Percentiles rank a stretch among this genome's conserved stretches.
Evolutionary conservation across 2,329 filamentous ascomycete genomes (phyloP).

Genomic region (Ascochyta viciae-villosae): DNA sequence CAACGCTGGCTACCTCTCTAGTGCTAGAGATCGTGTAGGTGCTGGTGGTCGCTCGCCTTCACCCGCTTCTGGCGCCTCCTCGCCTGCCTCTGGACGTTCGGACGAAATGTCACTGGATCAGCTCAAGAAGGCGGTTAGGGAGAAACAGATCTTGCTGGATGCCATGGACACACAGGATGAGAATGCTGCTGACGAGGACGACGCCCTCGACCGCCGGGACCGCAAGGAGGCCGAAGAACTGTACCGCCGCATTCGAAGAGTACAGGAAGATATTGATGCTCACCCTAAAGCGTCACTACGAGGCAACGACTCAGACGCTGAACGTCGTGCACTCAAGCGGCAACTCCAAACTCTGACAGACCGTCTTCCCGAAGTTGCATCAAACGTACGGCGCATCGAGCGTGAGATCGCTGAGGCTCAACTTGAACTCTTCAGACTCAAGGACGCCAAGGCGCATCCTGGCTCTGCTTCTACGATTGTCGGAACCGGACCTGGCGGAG

Average conservation of each 20-base stretch:
- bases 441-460: constrained; percentile 91
- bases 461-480: constrained; percentile 80
- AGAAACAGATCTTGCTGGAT: constrained; percentile 93
- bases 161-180: constrained; percentile 97
- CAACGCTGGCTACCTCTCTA: constrained; percentile 87
- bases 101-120: constrained; percentile 89
- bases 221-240: constrained; percentile 91
- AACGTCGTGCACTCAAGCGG: constrained; percentile 83
- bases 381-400: constrained; percentile 88
- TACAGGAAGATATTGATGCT: constrained; percentile 93
- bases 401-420: constrained; percentile 90
- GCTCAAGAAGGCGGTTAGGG: constrained; percentile 87
- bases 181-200: constrained; percentile 86
- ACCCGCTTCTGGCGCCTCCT: constrained; percentile 66
- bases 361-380: constrained; percentile 88
- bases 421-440: constrained; percentile 90
- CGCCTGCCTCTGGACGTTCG: constrained; percentile 64
- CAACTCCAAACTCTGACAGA: constrained; percentile 90
- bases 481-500: constrained; percentile 89
- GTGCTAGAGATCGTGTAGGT: constrained; percentile 84
- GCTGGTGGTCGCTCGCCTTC: constrained; percentile 74
- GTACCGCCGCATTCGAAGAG: constrained; percentile 86
- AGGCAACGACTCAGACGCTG: constrained; percentile 80
- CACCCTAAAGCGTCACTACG: constrained; percentile 76
- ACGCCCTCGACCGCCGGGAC: constrained; percentile 87